phyloP scores from a whole-genome alignment of 352 stramenopile species.

The Globisporangium cystogenes region DNA sequence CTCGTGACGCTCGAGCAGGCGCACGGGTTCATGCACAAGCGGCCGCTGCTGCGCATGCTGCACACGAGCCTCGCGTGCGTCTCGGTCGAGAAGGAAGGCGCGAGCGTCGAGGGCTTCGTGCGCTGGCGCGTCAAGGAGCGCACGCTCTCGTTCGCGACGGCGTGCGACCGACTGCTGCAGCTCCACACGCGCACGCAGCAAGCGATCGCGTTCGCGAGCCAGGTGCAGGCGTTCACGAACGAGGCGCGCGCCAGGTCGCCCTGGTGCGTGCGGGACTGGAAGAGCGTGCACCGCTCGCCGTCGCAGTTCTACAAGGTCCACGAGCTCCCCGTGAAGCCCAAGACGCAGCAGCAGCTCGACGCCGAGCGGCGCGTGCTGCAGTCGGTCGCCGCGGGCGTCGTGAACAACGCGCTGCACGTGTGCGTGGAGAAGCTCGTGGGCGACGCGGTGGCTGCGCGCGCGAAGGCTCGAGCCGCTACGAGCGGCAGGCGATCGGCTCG shows the following conservation, averaged over 20 bases:
- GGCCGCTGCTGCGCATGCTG: constrained; percentile 45
- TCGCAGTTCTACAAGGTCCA: constrained; percentile 52
- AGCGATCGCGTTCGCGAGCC: constrained; percentile 29
- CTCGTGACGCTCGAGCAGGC: constrained; percentile 36
- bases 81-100: constrained; percentile 49
- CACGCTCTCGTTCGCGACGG: constrained; percentile 27
- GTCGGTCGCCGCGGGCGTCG: constrained; percentile 21
- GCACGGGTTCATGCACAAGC: constrained; percentile 39
- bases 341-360: constrained; percentile 39
- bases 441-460: constrained; percentile 1
- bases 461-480: background rate
- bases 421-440: constrained; percentile 32
- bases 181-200: constrained; percentile 36
- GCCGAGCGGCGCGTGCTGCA: constrained; percentile 18
- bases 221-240: constrained; percentile 31
- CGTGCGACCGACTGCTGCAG: constrained; percentile 7
- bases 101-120: constrained; percentile 38
- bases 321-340: constrained; percentile 31
- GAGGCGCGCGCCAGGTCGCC: constrained; percentile 39
- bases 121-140: constrained; percentile 43
- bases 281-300: constrained; percentile 32
- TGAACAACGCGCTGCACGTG: constrained; percentile 25
- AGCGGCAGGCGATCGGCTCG: constrained; percentile 7
- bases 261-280: constrained; percentile 55
- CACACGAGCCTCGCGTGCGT: constrained; percentile 51